These are phyloP conservation scores for Marasmius oreades DNA, from an alignment of 1,284 basidiomycete genomes.

Conservation along the genomic window DNA sequence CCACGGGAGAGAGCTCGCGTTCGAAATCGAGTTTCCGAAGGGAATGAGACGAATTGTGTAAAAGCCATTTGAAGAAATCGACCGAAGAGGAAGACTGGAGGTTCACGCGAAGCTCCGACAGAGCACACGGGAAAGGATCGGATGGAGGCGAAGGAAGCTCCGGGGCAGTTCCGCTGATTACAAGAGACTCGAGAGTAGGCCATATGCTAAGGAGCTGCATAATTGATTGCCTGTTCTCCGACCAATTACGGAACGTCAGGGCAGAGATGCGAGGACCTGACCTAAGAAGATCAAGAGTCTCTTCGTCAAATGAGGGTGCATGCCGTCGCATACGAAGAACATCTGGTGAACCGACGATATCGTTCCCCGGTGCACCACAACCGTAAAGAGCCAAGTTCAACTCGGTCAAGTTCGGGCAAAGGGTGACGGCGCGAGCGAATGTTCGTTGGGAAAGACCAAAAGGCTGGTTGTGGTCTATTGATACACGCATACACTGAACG, in stretches of 20 bases:
- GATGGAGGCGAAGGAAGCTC: constrained; percentile 41
- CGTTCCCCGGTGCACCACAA: constrained; percentile 41
- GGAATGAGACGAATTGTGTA: constrained; percentile 48
- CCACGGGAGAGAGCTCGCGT: constrained; percentile 48
- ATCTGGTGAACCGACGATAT: constrained; percentile 43
- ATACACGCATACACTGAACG: constrained; percentile 49
- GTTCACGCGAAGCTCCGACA: constrained; percentile 47
- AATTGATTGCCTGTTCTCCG: constrained; percentile 54
- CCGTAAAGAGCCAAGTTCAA: constrained; percentile 60
- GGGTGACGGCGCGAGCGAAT: constrained; percentile 52
- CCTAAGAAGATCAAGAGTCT: constrained; percentile 47
- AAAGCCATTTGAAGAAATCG: constrained; percentile 65
- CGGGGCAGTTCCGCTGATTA: constrained; percentile 57
- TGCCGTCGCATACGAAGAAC: constrained; percentile 44
- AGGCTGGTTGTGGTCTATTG: constrained; percentile 66
- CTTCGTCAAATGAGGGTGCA: constrained; percentile 53
- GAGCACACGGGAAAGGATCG: constrained; percentile 40
- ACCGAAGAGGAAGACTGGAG: constrained; percentile 26
- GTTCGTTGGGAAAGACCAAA: constrained; percentile 47
- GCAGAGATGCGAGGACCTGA: constrained; percentile 52
- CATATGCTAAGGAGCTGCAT: constrained; percentile 60
- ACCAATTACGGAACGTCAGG: constrained; percentile 67
- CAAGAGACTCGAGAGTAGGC: constrained; percentile 51
- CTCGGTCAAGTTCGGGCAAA: constrained; percentile 56
- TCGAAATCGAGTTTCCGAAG: constrained; percentile 53